Evolutionary conservation across 345 rosid genomes (phyloP), one percentile per base, ranked within the genome.

Genomic region (Gossypium sturtianum): DNA sequence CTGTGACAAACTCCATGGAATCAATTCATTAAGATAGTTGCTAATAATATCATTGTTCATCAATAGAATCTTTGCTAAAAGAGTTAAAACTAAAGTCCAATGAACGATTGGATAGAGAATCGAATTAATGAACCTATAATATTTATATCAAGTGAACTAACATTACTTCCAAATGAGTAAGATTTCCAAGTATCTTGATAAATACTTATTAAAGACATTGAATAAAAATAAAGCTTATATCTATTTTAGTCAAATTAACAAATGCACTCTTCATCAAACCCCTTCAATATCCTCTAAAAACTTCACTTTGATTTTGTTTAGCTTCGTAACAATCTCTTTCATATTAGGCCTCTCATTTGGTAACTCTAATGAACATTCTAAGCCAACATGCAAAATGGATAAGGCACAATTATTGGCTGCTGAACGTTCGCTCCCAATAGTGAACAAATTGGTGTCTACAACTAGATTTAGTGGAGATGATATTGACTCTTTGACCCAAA

Each of bases 1-100:
- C 69, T 27, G 80, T 61, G 85, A 75, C 70, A 92, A 78, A 19
- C 79, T 88, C 9, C 75, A 25, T 20, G 98, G 97, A 43, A 95
- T 82, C 34, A 91, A 41, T 76, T 98, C 99, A 76, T 9, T 87
- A 66, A 95, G 64, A 68, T 80, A 89, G 87, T 92, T 95, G 68
- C 90, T 89, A 11, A 78, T 49, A 58, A 95, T 86, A 79, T 95
- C 98, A 16, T 98, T 95, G 88, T 60, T 22, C 45, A 49, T 60
- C 58, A 61, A 43, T 27, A 12, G 48, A 61, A 59, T 22, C 62
- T 59, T 66, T 5, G 53, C 27, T n/a, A n/a, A 58, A 22, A 19
- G 59, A 54, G 59, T 25, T 19, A 23, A 54, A 54, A 54, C 59
- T 19, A 54, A n/a, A n/a, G 22, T 4, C 2, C 22, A 17, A n/a